Evolutionary conservation across 306 rosid species (phyloP).

Genomic region (Coriaria nepalensis): DNA sequence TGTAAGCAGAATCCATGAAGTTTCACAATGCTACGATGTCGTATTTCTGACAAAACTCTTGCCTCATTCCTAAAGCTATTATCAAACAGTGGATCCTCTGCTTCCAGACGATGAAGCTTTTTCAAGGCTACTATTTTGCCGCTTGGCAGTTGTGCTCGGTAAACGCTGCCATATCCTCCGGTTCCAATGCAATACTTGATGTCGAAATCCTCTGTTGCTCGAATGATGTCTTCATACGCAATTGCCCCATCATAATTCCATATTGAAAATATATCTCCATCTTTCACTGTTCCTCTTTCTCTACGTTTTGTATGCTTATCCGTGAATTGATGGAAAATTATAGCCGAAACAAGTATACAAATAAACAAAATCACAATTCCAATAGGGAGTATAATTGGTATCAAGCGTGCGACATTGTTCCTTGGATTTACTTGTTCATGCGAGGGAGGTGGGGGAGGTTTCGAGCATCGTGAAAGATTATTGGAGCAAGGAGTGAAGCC

Average conservation of each 20-base stretch:
- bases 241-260: slow-evolving; percentile 25
- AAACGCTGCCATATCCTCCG: neutral
- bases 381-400: too few species aligned
- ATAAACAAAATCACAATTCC: too few species aligned
- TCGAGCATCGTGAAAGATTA: too few species aligned
- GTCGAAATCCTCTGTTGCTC: slow-evolving; percentile 22
- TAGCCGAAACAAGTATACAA: too few species aligned
- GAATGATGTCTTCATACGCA: slow-evolving; percentile 14
- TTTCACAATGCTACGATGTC: slow-evolving; percentile 20
- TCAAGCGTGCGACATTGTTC: too few species aligned
- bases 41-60: slow-evolving; percentile 7
- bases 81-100: slow-evolving; percentile 5
- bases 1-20: slow-evolving; percentile 22
- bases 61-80: slow-evolving; percentile 16
- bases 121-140: slow-evolving; percentile 22
- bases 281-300: neutral
- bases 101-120: slow-evolving; percentile 15
- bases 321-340: too few species aligned
- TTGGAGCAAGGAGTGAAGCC: too few species aligned
- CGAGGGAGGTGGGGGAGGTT: too few species aligned
- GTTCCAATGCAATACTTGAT: slow-evolving; percentile 15
- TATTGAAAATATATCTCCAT: slow-evolving; percentile 19
- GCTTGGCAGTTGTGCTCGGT: slow-evolving; percentile 13
- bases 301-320: too few species aligned
- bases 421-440: too few species aligned